phyloP scores from a whole-genome alignment of 345 rosid genomes.

The Stellera chamaejasme region DNA sequence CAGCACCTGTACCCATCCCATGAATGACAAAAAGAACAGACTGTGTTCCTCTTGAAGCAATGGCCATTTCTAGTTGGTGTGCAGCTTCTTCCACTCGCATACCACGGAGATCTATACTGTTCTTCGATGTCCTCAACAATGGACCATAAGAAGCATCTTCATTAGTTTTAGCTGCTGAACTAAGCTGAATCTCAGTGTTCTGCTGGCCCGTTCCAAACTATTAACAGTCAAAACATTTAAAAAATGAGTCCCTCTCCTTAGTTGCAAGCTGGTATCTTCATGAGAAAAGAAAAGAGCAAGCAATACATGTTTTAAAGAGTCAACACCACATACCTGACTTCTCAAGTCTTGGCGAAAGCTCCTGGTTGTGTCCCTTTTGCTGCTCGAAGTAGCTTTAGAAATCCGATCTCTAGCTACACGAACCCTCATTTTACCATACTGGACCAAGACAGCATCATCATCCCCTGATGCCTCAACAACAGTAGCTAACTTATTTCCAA shows the following conservation, averaged over 20 bases:
- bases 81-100: conserved; percentile 78
- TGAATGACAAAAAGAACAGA: conserved; percentile 68
- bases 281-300: not conserved
- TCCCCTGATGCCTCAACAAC: conserved; percentile 65
- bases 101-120: conserved; percentile 77
- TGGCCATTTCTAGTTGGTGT: conserved; percentile 52
- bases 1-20: conserved; percentile 74
- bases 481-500: conserved; percentile 68
- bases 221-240: too few species aligned
- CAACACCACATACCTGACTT: conserved; percentile 39
- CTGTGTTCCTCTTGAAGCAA: conserved; percentile 34
- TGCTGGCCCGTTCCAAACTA: conserved; percentile 15
- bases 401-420: conserved; percentile 57
- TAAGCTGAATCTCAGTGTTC: conserved; percentile 23
- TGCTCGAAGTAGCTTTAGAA: conserved; percentile 26
- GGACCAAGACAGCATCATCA: conserved; percentile 59
- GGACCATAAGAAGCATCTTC: conserved; percentile 31
- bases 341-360: conserved; percentile 22
- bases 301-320: conserved; percentile 1
- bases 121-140: conserved; percentile 58
- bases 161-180: conserved; percentile 14
- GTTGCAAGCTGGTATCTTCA: not conserved
- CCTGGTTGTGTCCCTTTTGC: conserved; percentile 19
- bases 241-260: not conserved
- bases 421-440: conserved; percentile 72